phyloP scores from a whole-genome alignment of 192 early-diverging fungal species.

The Rhizoclosmatium globosum region DNA sequence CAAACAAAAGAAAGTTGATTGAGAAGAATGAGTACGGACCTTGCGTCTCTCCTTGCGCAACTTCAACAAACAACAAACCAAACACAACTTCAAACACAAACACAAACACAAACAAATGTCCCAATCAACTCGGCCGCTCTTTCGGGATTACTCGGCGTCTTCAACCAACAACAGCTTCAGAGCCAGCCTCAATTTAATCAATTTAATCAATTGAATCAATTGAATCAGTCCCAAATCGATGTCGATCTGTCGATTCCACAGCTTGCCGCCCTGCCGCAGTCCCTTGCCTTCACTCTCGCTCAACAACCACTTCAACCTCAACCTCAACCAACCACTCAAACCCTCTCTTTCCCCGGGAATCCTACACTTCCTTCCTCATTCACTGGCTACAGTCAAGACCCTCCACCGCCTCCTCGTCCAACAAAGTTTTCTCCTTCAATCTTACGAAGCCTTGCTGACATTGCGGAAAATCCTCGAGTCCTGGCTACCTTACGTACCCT shows the following conservation, averaged over 20 bases:
- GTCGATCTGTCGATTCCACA: background rate
- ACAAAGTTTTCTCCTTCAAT: slow-evolving; percentile 9
- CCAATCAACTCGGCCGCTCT: no score
- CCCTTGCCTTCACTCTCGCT: background rate
- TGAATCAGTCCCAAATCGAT: background rate
- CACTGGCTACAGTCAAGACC: background rate
- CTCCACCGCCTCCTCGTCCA: background rate
- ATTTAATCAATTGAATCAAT: background rate
- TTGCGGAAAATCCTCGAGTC: background rate
- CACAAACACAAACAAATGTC: no score
- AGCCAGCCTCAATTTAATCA: no score
- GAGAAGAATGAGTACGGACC: no score
- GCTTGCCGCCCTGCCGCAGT: background rate
- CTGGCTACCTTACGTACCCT: background rate
- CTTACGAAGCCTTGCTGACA: slow-evolving; percentile 14
- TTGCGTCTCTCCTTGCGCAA: no score
- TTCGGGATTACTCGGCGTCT: no score
- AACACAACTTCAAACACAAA: no score
- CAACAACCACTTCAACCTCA: no score
- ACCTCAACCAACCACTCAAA: no score
- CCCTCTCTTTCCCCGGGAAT: background rate
- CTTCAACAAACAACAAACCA: no score
- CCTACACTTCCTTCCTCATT: background rate
- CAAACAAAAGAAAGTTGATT: no score
- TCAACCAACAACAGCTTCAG: no score